phyloP scores from a whole-genome alignment of 2,329 filamentous ascomycete species.

The Arthrobotrys musiformis region DNA sequence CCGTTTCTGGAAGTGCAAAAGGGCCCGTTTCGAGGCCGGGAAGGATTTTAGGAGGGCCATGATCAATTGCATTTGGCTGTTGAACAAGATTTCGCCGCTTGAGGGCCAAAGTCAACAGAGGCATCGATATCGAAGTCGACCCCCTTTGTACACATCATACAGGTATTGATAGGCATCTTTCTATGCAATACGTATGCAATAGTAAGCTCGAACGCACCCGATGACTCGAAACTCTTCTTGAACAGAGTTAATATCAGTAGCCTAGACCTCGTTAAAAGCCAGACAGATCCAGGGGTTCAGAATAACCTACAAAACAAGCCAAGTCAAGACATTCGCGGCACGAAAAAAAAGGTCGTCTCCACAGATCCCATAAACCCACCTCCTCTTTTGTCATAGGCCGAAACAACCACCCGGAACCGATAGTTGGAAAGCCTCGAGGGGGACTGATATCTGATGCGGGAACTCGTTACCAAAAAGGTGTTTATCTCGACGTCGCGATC shows the following conservation, averaged over 20 bases:
- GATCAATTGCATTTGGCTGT: too few relatives aligned
- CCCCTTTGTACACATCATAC: not conserved
- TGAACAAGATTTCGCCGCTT: too few relatives aligned
- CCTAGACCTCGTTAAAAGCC: too few relatives aligned
- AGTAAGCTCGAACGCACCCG: not conserved
- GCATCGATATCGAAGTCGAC: not conserved
- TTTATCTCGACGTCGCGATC: slow-evolving; percentile 2
- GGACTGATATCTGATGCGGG: slow-evolving; percentile 2
- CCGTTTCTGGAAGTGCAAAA: not conserved
- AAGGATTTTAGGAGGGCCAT: not conserved
- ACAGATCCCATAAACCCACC: slow-evolving; percentile 9
- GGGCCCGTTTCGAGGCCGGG: too few relatives aligned
- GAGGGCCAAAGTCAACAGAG: too few relatives aligned
- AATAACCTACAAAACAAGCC: slow-evolving; percentile 9
- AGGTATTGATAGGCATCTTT: too few relatives aligned
- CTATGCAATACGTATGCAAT: not conserved
- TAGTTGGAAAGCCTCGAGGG: not conserved
- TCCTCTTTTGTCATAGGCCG: not conserved
- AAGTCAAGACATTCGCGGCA: slow-evolving; percentile 1
- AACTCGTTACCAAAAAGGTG: not conserved
- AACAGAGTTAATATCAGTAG: too few relatives aligned
- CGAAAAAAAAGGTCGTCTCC: slow-evolving; percentile 11
- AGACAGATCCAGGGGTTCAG: not conserved
- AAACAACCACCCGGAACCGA: not conserved
- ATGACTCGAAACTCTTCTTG: not conserved